Conservation (phyloP, 1,139 yeast genomes). For the Lodderomyces metapsilosis region DNA sequence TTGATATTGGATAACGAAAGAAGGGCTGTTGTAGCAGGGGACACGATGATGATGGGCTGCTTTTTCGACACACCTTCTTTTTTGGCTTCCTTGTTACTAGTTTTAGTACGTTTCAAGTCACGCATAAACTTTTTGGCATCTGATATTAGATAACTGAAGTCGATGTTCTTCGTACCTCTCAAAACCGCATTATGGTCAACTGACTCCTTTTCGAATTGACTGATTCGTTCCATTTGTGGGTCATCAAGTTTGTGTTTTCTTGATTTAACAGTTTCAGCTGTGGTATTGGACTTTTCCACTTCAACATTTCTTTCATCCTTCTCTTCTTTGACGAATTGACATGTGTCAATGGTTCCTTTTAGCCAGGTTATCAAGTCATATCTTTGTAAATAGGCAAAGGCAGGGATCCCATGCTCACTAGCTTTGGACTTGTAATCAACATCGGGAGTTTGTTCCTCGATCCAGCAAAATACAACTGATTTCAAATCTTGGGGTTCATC, state of each 20-base stretch:
- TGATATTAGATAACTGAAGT: slow-evolving; percentile 69
- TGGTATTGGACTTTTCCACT: slow-evolving; percentile 9
- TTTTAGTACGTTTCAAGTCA: slow-evolving; percentile 47
- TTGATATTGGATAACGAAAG: slow-evolving; percentile 80
- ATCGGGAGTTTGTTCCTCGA: slow-evolving; percentile 68
- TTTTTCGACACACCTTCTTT: slow-evolving; percentile 28
- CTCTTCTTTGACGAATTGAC: slow-evolving; percentile 46
- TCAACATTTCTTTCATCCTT: slow-evolving; percentile 14
- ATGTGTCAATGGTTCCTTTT: slow-evolving; percentile 59
- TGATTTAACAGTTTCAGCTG: slow-evolving; percentile 6
- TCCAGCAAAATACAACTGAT: slow-evolving; percentile 79
- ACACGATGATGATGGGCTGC: slow-evolving; percentile 88
- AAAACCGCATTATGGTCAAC: slow-evolving; percentile 78
- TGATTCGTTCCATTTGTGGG: slow-evolving; percentile 55
- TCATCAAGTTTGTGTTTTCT: slow-evolving; percentile 41
- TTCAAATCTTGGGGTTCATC: slow-evolving; percentile 51
- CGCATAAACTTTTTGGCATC: slow-evolving; percentile 67
- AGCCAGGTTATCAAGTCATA: slow-evolving; percentile 83
- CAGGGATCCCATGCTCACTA: slow-evolving; percentile 59
- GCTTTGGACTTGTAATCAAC: slow-evolving; percentile 82
- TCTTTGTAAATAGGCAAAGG: slow-evolving; percentile 81
- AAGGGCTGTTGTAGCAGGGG: slow-evolving; percentile 93
- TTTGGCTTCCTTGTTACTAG: slow-evolving; percentile 6
- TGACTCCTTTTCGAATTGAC: slow-evolving; percentile 61
- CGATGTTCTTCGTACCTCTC: slow-evolving; percentile 73